Base-by-base conservation (phyloP, 2,329 filamentous ascomycete genomes). In the Fusarium xylarioides region DNA sequence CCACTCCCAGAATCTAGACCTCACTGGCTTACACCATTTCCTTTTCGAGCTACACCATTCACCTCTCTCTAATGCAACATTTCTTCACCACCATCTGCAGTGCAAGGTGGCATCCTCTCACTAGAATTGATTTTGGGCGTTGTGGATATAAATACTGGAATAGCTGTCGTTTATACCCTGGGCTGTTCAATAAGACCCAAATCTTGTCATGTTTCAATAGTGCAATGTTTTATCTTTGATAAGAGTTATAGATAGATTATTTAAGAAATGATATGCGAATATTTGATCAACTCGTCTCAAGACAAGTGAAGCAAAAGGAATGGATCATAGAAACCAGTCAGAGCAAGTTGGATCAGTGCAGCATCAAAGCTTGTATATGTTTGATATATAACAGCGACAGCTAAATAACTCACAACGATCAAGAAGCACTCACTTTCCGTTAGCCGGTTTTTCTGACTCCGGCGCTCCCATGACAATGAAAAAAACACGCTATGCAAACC, bases 1-100 rank as follows among this genome's bases (percentile, higher is more conserved):
- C 79, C 32, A 80, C 81, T 52, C 80, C 79, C 11, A 77, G 77
- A 58, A 79, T 82, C 62, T 79, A 58, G 70, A 38, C n/a, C 30
- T 23, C 37, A 34, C 47, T 60, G 34, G 40, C 46, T 53, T 43
- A 49, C 34, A 42, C 23, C 12, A n/a, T 61, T 53, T 58, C 38
- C 44, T 56, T 47, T 34, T 15, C 44, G 28, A 50, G 40, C 50
- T 40, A 26, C 49, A 47, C 12, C 56, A 34, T 35, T 26, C 38
- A 43, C n/a, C 16, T 52, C 43, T 64, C 53, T 47, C 47, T 55
- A 71, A 71, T 63, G 21, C 32, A 62, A 42, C 35, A 47, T 23
- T n/a, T 21, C 30, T 23, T 43, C 14, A 15, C n/a, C 47, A 58
- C 63, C 60, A 72, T 62, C 47, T 74, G 71, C 71, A 58, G 71